Evolutionary conservation across 306 rosid species (phyloP).

Genomic region (Vigna unguiculata): DNA sequence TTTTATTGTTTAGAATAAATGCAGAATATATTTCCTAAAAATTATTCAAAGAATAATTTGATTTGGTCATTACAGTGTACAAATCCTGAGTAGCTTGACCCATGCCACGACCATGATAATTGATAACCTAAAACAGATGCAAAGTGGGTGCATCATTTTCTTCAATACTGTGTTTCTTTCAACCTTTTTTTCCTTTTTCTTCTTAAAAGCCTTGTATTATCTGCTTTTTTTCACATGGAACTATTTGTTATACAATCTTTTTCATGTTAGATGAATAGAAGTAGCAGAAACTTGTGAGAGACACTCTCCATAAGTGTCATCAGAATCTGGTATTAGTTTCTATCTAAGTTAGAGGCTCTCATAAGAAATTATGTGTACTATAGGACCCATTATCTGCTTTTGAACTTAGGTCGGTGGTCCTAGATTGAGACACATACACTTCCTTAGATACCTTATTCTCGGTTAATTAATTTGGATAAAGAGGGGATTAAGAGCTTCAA

Average conservation of each 20-base stretch:
- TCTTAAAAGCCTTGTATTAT: conserved; percentile 36
- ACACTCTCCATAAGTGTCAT: conserved; percentile 23
- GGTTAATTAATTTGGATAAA: conserved; percentile 35
- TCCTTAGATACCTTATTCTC: conserved; percentile 26
- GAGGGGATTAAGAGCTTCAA: background rate
- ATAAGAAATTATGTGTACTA: conserved; percentile 24
- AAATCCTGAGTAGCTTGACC: conserved; percentile 30
- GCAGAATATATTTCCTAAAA: no score
- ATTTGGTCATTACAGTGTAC: background rate
- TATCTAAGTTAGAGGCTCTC: conserved; percentile 41
- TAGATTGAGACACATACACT: conserved; percentile 38
- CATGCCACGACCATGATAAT: conserved; percentile 31
- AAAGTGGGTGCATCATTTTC: conserved; percentile 48
- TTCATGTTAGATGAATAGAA: background rate
- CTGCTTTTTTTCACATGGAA: conserved; percentile 5
- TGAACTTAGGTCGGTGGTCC: conserved; percentile 37
- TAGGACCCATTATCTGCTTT: conserved; percentile 45
- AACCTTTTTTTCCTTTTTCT: background rate
- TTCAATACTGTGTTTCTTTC: conserved; percentile 44
- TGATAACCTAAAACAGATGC: conserved; percentile 35
- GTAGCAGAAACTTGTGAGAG: conserved; percentile 28
- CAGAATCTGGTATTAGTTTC: conserved; percentile 53
- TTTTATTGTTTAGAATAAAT: no score
- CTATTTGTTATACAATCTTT: background rate
- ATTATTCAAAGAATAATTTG: background rate